Percentiles rank a stretch among this genome's conserved stretches.
These are phyloP conservation scores for Botrytis hyacinthi DNA, from an alignment of 2,329 filamentous ascomycete species.

Conservation along the genomic window DNA sequence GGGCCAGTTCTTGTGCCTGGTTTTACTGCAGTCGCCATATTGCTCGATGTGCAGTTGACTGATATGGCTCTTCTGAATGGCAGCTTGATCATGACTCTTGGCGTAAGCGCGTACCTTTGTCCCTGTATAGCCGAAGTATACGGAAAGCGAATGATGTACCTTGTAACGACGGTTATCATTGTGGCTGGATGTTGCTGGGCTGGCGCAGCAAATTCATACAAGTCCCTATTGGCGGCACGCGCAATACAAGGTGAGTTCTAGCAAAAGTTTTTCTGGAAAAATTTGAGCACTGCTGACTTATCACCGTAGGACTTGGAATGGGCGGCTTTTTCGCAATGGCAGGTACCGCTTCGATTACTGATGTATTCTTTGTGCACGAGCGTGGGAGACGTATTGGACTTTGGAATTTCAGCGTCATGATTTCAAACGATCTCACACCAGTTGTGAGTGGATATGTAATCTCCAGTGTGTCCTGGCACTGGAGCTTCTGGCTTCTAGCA, in stretches of 20 bases:
- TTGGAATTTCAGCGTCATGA: neutral
- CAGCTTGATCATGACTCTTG: neutral
- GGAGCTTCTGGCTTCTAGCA: neutral
- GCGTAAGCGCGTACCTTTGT: neutral
- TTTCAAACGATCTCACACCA: neutral
- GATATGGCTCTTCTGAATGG: neutral
- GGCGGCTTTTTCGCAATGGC: neutral
- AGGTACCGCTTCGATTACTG: neutral
- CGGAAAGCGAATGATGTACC: neutral
- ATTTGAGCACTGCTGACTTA: neutral
- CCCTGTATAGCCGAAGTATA: neutral
- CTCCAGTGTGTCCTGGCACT: neutral
- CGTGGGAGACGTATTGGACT: neutral
- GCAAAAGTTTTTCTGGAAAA: neutral
- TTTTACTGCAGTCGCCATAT: neutral
- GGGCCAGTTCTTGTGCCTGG: neutral
- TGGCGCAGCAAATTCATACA: neutral
- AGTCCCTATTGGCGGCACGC: neutral
- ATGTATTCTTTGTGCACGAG: neutral
- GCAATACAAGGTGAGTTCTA: neutral
- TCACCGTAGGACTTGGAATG: neutral
- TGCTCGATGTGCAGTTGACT: neutral
- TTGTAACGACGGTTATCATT: neutral
- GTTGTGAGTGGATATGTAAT: neutral
- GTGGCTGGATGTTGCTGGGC: neutral